Percentiles rank a stretch among this genome's conserved stretches.
Conservation (phyloP, 768 basidiomycete genomes). For the Pisolithus albus region DNA sequence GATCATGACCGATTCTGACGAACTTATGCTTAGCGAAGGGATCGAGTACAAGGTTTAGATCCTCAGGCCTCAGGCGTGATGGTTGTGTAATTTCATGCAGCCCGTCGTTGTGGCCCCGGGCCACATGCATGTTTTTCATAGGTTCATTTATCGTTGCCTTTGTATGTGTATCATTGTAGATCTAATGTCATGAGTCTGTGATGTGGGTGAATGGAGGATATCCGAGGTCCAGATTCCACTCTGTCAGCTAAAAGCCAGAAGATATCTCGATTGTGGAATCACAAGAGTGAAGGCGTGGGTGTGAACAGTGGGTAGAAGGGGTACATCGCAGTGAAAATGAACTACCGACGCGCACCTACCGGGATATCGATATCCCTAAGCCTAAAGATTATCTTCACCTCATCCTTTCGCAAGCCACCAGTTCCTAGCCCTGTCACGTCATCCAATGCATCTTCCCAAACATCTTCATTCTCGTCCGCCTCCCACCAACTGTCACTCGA, state of each 20-base stretch:
- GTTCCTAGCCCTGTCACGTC: constrained; percentile 49
- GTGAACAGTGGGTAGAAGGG: neutral
- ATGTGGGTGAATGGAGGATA: too few species aligned
- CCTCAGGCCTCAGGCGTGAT: neutral
- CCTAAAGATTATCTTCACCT: constrained; percentile 52
- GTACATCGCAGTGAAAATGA: neutral
- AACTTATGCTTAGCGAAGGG: constrained; percentile 84
- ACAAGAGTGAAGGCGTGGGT: too few species aligned
- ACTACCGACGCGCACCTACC: neutral
- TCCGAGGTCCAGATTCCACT: too few species aligned
- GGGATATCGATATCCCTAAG: constrained; percentile 26
- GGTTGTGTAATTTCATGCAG: neutral
- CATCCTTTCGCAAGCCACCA: constrained; percentile 56
- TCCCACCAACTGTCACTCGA: constrained; percentile 3
- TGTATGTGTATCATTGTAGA: too few species aligned
- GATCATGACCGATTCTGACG: constrained; percentile 62
- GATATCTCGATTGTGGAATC: too few species aligned
- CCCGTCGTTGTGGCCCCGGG: too few species aligned
- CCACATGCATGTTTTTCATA: too few species aligned
- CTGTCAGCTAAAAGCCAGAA: too few species aligned
- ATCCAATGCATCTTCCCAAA: constrained; percentile 46
- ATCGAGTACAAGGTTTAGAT: constrained; percentile 76
- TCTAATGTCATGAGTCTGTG: too few species aligned
- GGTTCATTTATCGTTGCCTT: too few species aligned
- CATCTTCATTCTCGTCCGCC: constrained; percentile 8